These are phyloP conservation scores for Podila horticola DNA, from an alignment of 192 early-diverging fungal genomes.

Conservation along the genomic window DNA sequence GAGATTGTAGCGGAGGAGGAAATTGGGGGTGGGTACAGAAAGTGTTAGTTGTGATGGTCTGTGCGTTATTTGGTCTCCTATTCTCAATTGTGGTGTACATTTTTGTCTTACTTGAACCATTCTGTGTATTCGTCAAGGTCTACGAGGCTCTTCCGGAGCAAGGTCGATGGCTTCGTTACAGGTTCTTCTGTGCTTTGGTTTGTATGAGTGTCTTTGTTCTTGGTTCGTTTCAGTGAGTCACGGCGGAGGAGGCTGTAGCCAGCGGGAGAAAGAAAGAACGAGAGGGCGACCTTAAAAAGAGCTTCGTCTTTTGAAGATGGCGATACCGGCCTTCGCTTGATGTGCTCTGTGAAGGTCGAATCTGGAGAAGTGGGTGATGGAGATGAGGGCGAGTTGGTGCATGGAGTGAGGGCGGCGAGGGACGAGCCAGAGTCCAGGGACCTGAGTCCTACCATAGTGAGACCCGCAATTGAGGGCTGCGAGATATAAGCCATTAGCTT, in stretches of 20 bases:
- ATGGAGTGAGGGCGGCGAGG: too few species aligned
- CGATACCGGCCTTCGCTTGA: neutral
- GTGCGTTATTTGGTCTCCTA: neutral
- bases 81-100: too few species aligned
- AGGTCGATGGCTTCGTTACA: neutral
- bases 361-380: neutral
- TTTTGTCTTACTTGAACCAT: constrained; percentile 18
- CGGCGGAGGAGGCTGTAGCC: constrained; percentile 8
- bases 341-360: neutral
- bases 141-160: neutral
- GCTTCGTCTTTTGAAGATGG: neutral
- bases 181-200: neutral
- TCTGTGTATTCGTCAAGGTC: constrained; percentile 17
- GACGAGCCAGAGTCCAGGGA: too few species aligned
- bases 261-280: constrained; percentile 21
- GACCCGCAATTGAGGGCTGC: too few species aligned
- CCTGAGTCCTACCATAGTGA: too few species aligned
- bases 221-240: neutral
- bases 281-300: constrained; percentile 4
- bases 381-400: too few species aligned
- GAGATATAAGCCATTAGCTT: too few species aligned
- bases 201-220: neutral
- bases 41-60: neutral
- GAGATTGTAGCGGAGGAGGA: neutral
- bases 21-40: too few species aligned